phyloP scores from a whole-genome alignment of 352 stramenopile genomes.

The Plasmopara muralis region DNA sequence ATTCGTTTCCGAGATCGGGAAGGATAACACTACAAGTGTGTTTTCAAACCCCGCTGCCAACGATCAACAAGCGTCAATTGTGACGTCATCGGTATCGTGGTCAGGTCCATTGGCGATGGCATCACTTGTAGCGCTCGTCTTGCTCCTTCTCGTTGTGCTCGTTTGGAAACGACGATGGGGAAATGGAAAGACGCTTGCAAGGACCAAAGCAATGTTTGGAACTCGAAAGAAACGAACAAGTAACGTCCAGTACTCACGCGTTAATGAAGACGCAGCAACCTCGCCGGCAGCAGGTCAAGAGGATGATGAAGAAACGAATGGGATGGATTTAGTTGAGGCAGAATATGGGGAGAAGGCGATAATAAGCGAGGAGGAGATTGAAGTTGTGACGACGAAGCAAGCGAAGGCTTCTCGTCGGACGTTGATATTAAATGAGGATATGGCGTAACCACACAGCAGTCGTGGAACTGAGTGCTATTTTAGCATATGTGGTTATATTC shows the following conservation, averaged over 20 bases:
- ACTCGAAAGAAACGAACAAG: conserved; percentile 9
- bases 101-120: conserved; percentile 18
- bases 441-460: background rate
- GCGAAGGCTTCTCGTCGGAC: conserved; percentile 10
- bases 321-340: conserved; percentile 13
- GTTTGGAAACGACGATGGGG: conserved; percentile 9
- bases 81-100: conserved; percentile 19
- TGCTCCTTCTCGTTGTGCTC: conserved; percentile 16
- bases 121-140: conserved; percentile 9
- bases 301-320: conserved; percentile 13
- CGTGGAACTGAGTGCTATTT: no score
- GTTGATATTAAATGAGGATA: conserved; percentile 7
- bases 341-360: conserved; percentile 12
- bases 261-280: conserved; percentile 11
- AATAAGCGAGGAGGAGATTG: conserved; percentile 3
- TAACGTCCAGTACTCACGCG: conserved; percentile 25
- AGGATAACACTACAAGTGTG: conserved; percentile 1
- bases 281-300: conserved; percentile 6
- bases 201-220: conserved; percentile 8
- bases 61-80: conserved; percentile 8
- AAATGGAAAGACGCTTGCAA: conserved; percentile 10
- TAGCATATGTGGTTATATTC: background rate
- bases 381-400: conserved; percentile 2
- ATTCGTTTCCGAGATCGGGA: background rate
- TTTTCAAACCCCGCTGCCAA: background rate